Evolutionary conservation across 371 early-diverging fungal genomes (phyloP).

Genomic region (Nematocida sp.): DNA sequence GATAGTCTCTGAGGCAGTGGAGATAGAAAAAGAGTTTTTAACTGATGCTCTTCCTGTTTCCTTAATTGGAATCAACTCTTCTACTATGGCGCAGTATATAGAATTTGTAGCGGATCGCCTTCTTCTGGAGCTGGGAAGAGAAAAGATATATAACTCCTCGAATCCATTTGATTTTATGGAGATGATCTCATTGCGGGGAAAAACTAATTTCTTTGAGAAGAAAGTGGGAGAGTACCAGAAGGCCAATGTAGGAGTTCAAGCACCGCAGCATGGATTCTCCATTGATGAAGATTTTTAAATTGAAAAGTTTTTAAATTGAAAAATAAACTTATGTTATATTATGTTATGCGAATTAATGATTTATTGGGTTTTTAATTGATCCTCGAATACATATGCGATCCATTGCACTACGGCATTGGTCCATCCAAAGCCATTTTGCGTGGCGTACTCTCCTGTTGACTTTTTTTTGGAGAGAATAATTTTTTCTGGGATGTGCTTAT

Average conservation of each 20-base stretch:
- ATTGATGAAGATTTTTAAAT: conserved; percentile 63
- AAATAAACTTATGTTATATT: background rate
- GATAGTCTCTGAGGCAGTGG: conserved; percentile 81
- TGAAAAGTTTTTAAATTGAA: background rate
- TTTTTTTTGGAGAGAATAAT: conserved; percentile 66
- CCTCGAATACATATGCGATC: conserved; percentile 26
- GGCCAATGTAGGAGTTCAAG: conserved; percentile 68
- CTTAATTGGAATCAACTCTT: conserved; percentile 94
- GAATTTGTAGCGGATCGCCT: conserved; percentile 97
- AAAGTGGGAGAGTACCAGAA: conserved; percentile 95
- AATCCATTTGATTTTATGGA: conserved; percentile 99
- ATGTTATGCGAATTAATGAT: background rate
- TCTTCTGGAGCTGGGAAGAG: conserved; percentile 79
- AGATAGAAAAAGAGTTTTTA: conserved; percentile 88
- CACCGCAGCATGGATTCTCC: conserved; percentile 50
- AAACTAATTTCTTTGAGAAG: conserved; percentile 99
- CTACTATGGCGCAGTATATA: conserved; percentile 91
- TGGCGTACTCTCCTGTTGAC: conserved; percentile 75
- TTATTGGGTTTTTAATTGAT: background rate
- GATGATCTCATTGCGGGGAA: conserved; percentile 85
- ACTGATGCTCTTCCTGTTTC: conserved; percentile 85
- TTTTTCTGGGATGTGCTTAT: conserved; percentile 32
- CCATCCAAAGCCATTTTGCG: conserved; percentile 85
- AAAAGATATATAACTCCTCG: conserved; percentile 77
- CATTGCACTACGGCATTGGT: conserved; percentile 74